phyloP scores from a whole-genome alignment of 2,329 filamentous ascomycete species.

The Anthostomella pinea region DNA sequence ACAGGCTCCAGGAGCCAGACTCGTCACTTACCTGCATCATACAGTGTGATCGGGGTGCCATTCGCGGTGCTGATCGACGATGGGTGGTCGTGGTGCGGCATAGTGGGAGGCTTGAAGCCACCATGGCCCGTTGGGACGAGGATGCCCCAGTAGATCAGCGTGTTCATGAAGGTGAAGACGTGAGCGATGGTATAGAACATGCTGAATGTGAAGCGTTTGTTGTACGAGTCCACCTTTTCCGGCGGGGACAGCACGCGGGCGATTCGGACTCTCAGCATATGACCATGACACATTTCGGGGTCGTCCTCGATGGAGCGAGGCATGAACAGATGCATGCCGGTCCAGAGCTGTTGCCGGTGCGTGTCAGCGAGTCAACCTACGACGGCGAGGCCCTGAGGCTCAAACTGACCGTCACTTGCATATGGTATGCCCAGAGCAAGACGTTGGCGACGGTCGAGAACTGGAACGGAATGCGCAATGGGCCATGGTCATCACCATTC shows the following conservation, averaged over 20 bases:
- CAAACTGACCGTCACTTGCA: constrained; percentile 45
- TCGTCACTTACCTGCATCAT: constrained; percentile 26
- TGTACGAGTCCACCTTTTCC: constrained; percentile 36
- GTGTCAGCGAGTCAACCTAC: no score
- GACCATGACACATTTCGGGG: constrained; percentile 23
- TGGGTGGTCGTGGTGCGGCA: constrained; percentile 22
- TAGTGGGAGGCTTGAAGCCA: constrained; percentile 26
- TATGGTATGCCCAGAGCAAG: constrained; percentile 44
- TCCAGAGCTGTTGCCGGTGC: constrained; percentile 42
- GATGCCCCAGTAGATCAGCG: constrained; percentile 46
- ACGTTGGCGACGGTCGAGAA: constrained; percentile 46
- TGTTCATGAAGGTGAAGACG: constrained; percentile 49
- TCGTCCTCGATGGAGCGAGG: constrained; percentile 38
- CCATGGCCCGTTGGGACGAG: constrained; percentile 38
- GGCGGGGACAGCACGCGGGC: constrained; percentile 45
- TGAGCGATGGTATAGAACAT: constrained; percentile 47
- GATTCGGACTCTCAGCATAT: constrained; percentile 35
- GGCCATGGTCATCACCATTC: constrained; percentile 36
- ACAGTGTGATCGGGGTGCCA: constrained; percentile 17
- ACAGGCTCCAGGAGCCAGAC: neutral
- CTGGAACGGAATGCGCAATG: constrained; percentile 46
- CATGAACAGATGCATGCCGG: constrained; percentile 49
- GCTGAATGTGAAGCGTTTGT: constrained; percentile 45
- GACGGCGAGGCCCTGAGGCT: no score
- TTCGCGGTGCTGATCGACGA: neutral